A percentile compares a stretch with the other conserved stretches of the same genome.
Conservation (phyloP, 768 basidiomycete genomes). For the Hygrophoropsis aurantiaca region DNA sequence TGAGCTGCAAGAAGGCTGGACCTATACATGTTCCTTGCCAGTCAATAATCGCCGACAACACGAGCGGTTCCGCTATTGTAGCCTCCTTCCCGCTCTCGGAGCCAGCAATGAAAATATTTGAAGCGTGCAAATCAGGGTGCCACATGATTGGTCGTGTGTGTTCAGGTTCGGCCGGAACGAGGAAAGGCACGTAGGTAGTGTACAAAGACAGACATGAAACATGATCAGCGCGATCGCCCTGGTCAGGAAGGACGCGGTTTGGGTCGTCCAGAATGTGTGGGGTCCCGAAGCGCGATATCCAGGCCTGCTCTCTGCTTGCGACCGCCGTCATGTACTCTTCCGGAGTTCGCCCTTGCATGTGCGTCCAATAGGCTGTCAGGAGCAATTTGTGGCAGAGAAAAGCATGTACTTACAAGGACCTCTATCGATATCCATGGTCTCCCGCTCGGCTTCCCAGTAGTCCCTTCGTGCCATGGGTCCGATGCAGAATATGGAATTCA, state of each 20-base stretch:
- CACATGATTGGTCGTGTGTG: slow-evolving; percentile 11
- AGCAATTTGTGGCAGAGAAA: slow-evolving; percentile 1
- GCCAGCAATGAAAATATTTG: slow-evolving; percentile 9
- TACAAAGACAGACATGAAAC: slow-evolving; percentile 1
- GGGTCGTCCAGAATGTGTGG: slow-evolving; percentile 10
- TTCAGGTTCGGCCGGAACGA: slow-evolving; percentile 4
- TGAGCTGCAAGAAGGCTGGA: slow-evolving; percentile 13
- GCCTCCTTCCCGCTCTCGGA: slow-evolving; percentile 5
- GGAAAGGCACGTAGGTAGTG: neutral
- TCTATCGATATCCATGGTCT: slow-evolving; percentile 20
- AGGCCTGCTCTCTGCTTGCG: slow-evolving; percentile 14
- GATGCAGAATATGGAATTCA: slow-evolving; percentile 24
- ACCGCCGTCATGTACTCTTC: slow-evolving; percentile 16
- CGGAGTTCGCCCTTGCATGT: slow-evolving; percentile 12
- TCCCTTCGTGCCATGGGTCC: slow-evolving; percentile 28
- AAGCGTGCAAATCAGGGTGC: slow-evolving; percentile 13
- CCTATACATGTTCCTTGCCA: slow-evolving; percentile 14
- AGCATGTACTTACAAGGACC: slow-evolving; percentile 32
- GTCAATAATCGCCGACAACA: slow-evolving; percentile 12
- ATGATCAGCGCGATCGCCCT: slow-evolving; percentile 10
- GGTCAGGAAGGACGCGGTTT: slow-evolving; percentile 8
- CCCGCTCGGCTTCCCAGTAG: slow-evolving; percentile 29
- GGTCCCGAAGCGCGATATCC: slow-evolving; percentile 4
- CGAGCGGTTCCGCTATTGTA: slow-evolving; percentile 2
- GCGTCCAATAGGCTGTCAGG: slow-evolving; percentile 10